Conservation (phyloP, 176 grass and related monocot species). For the Eragrostis curvula region DNA sequence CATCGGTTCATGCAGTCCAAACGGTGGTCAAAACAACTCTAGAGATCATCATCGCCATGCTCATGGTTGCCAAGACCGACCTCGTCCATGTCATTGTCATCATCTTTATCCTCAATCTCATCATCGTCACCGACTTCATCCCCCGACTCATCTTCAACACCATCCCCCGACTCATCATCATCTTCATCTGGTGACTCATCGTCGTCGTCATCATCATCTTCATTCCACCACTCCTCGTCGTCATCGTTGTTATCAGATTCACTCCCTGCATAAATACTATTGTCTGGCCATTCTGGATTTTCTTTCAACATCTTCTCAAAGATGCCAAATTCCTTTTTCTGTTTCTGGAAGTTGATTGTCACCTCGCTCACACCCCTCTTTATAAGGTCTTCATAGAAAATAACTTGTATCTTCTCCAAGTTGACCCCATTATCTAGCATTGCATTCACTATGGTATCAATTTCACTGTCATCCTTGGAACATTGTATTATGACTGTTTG, state of each 20-base stretch:
- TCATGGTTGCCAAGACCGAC: not conserved
- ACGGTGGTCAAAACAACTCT: not conserved
- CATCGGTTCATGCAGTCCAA: not conserved
- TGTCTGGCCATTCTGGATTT: not conserved
- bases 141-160: too few species aligned
- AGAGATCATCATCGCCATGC: not conserved
- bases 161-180: too few species aligned
- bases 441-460: too few species aligned
- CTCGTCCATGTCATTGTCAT: not conserved
- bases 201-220: not conserved
- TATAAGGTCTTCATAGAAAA: not conserved
- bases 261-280: not conserved
- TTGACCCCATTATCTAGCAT: not conserved
- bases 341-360: not conserved
- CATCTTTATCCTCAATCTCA: too few species aligned
- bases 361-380: not conserved
- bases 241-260: not conserved
- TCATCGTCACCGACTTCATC: too few species aligned
- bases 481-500: too few species aligned
- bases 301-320: not conserved
- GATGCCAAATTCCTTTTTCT: not conserved
- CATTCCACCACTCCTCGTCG: not conserved
- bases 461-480: too few species aligned
- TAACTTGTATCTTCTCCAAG: constrained; percentile 18
- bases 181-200: not conserved